Evolutionary conservation across 208 protist species (phyloP).

Genomic region (Wallacemonas sp.): DNA sequence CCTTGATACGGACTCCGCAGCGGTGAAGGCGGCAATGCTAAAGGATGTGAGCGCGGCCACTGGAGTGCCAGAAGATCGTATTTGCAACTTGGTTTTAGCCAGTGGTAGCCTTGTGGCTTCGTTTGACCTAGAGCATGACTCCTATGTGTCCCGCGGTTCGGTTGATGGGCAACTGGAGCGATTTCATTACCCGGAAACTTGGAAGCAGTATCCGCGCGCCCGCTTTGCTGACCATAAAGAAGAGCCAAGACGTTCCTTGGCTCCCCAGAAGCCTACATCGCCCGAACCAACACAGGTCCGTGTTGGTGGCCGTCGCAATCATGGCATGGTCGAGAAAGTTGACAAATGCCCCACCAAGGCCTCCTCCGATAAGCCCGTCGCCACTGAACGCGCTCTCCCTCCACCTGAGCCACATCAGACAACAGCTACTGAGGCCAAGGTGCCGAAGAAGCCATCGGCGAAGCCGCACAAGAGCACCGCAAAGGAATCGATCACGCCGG

Average conservation of each 20-base stretch:
- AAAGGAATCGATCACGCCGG: background rate
- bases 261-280: constrained; percentile 1
- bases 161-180: constrained; percentile 10
- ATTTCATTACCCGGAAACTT: constrained; percentile 13
- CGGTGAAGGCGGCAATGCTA: constrained; percentile 10
- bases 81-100: constrained; percentile 16
- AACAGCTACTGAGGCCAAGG: too few species aligned
- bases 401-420: too few species aligned
- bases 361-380: background rate
- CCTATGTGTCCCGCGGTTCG: background rate
- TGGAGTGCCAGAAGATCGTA: background rate
- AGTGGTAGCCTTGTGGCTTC: constrained; percentile 26
- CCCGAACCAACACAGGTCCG: background rate
- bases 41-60: constrained; percentile 12
- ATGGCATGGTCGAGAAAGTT: constrained; percentile 8
- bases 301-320: constrained; percentile 6
- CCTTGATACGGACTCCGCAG: background rate
- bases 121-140: constrained; percentile 25
- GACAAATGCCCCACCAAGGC: background rate
- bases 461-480: constrained; percentile 6
- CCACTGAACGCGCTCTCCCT: too few species aligned
- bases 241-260: background rate
- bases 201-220: constrained; percentile 12
- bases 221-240: background rate
- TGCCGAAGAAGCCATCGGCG: background rate